phyloP scores from a whole-genome alignment of 352 stramenopile genomes.

The Phytopythium kandeliae region DNA sequence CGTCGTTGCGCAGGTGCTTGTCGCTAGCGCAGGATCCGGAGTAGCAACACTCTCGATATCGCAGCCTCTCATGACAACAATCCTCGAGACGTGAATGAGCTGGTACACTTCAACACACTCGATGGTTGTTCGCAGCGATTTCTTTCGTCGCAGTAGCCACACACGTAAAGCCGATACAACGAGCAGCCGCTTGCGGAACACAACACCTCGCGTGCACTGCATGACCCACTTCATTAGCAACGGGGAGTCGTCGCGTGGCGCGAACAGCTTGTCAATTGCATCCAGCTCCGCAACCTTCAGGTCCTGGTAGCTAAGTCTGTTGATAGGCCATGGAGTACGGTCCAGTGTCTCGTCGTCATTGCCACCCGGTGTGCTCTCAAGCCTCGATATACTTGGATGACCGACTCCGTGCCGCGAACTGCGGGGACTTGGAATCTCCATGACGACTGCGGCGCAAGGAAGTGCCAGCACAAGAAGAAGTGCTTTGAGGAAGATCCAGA shows the following conservation, averaged over 20 bases:
- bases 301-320: slow-evolving; percentile 61
- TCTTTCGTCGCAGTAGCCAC: slow-evolving; percentile 44
- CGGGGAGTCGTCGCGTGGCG: slow-evolving; percentile 32
- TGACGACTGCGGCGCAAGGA: too few species aligned
- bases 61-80: slow-evolving; percentile 24
- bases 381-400: not conserved
- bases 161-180: slow-evolving; percentile 54
- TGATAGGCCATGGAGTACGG: slow-evolving; percentile 43
- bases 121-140: slow-evolving; percentile 31
- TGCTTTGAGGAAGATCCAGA: too few species aligned
- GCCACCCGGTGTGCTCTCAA: slow-evolving; percentile 5
- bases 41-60: not conserved
- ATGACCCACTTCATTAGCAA: slow-evolving; percentile 64
- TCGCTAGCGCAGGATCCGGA: not conserved
- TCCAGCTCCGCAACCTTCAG: slow-evolving; percentile 30
- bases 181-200: slow-evolving; percentile 41
- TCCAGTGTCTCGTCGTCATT: slow-evolving; percentile 17
- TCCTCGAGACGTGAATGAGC: slow-evolving; percentile 35
- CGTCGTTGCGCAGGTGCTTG: slow-evolving; percentile 10
- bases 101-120: slow-evolving; percentile 27
- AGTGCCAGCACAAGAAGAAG: too few species aligned
- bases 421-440: too few species aligned
- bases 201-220: slow-evolving; percentile 24
- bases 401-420: too few species aligned
- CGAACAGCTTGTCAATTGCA: slow-evolving; percentile 46